A percentile compares a stretch with the other conserved stretches of the same genome.
phyloP scores from a whole-genome alignment of 129 eudicot species.

The Helianthus tuberosus region DNA sequence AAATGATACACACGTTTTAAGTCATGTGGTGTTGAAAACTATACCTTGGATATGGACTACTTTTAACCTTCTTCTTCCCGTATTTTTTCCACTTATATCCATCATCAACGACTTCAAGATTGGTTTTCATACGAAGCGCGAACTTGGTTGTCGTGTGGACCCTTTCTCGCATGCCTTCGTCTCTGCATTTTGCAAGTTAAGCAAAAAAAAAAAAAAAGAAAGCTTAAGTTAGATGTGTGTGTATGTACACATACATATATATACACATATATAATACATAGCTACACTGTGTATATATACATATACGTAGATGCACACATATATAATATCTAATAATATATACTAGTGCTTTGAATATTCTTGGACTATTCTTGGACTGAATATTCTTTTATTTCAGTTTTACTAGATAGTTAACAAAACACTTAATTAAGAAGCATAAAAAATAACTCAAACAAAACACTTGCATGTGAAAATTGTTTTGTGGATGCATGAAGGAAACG shows the following conservation, averaged over 20 bases:
- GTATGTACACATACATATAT: too few relatives aligned
- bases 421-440: background rate
- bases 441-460: background rate
- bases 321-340: too few relatives aligned
- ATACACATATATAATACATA: too few relatives aligned
- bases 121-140: conserved; percentile 39
- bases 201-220: background rate
- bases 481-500: background rate
- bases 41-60: conserved; percentile 47
- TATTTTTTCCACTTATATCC: conserved; percentile 13
- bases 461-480: background rate
- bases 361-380: too few relatives aligned
- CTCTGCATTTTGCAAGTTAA: conserved; percentile 24
- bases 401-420: background rate
- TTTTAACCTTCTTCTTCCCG: conserved; percentile 51
- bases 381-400: too few relatives aligned
- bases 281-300: too few relatives aligned
- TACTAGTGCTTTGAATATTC: too few relatives aligned
- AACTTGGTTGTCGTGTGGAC: conserved; percentile 23
- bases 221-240: background rate
- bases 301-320: too few relatives aligned
- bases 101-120: conserved; percentile 38
- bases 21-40: background rate
- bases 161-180: conserved; percentile 15
- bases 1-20: too few relatives aligned